phyloP scores from a whole-genome alignment of 805 yeast genomes.

The Barnettozyma siamensis region DNA sequence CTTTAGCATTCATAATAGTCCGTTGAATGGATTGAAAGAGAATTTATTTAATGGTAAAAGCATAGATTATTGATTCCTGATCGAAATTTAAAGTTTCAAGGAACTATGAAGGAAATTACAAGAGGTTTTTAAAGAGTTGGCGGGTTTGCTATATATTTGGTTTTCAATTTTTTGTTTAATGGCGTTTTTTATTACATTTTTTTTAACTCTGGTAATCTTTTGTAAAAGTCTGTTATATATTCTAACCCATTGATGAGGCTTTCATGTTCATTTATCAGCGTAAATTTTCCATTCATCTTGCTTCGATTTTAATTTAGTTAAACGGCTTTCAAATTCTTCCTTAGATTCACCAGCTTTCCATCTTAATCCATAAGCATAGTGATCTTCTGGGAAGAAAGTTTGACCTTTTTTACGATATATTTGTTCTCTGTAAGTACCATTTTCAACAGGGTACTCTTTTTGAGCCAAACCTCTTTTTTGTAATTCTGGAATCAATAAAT shows the following conservation, averaged over 20 bases:
- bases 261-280: not conserved
- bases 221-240: too few relatives aligned
- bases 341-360: slow-evolving; percentile 9
- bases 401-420: slow-evolving; percentile 23
- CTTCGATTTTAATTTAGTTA: not conserved
- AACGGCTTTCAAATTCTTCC: slow-evolving; percentile 8
- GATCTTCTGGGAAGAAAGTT: slow-evolving; percentile 18
- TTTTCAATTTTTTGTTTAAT: too few relatives aligned
- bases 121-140: too few relatives aligned
- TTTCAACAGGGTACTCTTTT: slow-evolving; percentile 23
- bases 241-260: too few relatives aligned
- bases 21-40: slow-evolving; percentile 16
- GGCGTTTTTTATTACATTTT: too few relatives aligned
- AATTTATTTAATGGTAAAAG: slow-evolving; percentile 4
- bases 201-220: too few relatives aligned
- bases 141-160: too few relatives aligned
- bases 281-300: not conserved
- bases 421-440: slow-evolving; percentile 35
- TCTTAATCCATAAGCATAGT: slow-evolving; percentile 6
- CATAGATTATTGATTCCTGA: too few relatives aligned
- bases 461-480: slow-evolving; percentile 34
- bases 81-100: too few relatives aligned
- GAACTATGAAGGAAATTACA: not conserved
- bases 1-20: slow-evolving; percentile 21
- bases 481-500: slow-evolving; percentile 34